Percentiles rank a stretch among this genome's conserved stretches.
Evolutionary conservation across 345 rosid species (phyloP).

Genomic region (Laguncularia racemosa): DNA sequence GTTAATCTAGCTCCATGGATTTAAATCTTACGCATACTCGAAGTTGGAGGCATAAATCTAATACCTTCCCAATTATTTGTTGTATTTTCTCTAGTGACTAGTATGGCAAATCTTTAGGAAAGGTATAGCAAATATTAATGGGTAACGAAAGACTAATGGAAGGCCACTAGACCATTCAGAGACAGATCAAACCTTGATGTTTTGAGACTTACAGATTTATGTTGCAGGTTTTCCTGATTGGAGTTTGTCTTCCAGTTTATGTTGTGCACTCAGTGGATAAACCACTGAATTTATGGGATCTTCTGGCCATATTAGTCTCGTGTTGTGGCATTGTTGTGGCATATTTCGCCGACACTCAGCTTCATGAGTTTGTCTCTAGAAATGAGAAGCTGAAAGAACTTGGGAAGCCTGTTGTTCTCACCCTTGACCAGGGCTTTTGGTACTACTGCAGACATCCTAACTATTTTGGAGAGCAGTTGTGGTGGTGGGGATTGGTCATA

Average conservation of each 20-base stretch:
- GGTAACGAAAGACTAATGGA: too few relatives aligned
- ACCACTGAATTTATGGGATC: constrained; percentile 60
- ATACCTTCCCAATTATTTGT: too few relatives aligned
- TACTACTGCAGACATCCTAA: constrained; percentile 82
- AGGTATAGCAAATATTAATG: too few relatives aligned
- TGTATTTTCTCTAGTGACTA: too few relatives aligned
- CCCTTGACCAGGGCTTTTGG: constrained; percentile 85
- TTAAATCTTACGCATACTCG: too few relatives aligned
- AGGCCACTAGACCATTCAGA: too few relatives aligned
- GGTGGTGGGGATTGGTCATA: constrained; percentile 96
- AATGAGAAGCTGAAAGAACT: constrained; percentile 61
- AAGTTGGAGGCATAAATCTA: too few relatives aligned
- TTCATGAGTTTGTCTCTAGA: constrained; percentile 59
- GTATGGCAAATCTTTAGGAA: too few relatives aligned
- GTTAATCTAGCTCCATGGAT: too few relatives aligned
- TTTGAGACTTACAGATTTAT: too few relatives aligned
- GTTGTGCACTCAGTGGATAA: constrained; percentile 53
- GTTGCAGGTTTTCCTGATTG: constrained; percentile 71
- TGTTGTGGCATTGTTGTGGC: constrained; percentile 59
- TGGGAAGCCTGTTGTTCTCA: constrained; percentile 61
- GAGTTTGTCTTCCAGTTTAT: constrained; percentile 68
- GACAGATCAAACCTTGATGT: too few relatives aligned
- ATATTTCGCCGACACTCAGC: constrained; percentile 77
- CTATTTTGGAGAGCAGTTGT: constrained; percentile 88
- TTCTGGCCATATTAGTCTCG: constrained; percentile 49